These are phyloP conservation scores for Tuber calosporum DNA, from an alignment of 495 filamentous ascomycete species.

Conservation along the genomic window DNA sequence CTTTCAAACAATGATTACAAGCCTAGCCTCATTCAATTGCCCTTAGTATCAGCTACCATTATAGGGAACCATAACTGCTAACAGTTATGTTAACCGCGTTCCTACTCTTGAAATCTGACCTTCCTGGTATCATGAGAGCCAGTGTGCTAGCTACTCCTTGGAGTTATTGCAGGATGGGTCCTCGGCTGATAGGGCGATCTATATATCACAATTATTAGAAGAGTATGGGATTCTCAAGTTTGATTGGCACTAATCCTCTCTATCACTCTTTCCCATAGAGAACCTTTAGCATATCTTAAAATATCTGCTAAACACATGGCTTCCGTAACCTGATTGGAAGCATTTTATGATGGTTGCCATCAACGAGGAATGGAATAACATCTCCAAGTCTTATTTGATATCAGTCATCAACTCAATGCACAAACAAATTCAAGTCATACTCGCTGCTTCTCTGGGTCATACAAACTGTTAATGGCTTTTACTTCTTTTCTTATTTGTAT, in stretches of 20 bases:
- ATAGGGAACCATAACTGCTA: slow-evolving; percentile 11
- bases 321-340: neutral
- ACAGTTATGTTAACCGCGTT: slow-evolving; percentile 14
- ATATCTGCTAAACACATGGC: slow-evolving; percentile 9
- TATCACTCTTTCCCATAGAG: no score
- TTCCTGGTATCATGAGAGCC: slow-evolving; percentile 16
- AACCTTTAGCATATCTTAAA: slow-evolving; percentile 23
- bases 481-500: no score
- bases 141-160: neutral
- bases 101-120: slow-evolving; percentile 9
- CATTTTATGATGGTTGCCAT: slow-evolving; percentile 1
- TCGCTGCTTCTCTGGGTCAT: slow-evolving; percentile 6
- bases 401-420: slow-evolving; percentile 15
- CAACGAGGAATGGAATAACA: slow-evolving; percentile 17
- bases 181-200: no score
- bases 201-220: no score
- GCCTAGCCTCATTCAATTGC: no score
- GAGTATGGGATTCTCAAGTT: no score
- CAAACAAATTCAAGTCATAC: slow-evolving; percentile 9
- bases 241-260: no score
- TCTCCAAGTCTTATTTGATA: slow-evolving; percentile 7
- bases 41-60: no score
- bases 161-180: slow-evolving; percentile 17
- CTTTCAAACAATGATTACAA: no score
- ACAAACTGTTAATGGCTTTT: no score